phyloP scores from a whole-genome alignment of 2,329 filamentous ascomycete genomes.

The Cryphonectria parasitica region DNA sequence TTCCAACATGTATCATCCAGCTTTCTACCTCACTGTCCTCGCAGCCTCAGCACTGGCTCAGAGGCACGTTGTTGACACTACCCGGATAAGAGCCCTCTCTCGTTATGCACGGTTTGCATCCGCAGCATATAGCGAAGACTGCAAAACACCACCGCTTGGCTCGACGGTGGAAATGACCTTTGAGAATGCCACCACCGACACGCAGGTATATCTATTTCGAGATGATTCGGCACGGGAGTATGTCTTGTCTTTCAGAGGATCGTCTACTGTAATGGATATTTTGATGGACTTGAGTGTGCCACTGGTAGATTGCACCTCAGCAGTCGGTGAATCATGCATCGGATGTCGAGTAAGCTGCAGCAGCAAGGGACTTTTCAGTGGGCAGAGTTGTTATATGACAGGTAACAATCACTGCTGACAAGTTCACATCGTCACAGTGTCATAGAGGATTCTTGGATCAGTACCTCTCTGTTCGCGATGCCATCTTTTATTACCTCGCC shows the following conservation, averaged over 20 bases:
- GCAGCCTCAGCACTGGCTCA: neutral
- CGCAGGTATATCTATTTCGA: constrained; percentile 23
- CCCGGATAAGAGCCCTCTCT: constrained; percentile 2
- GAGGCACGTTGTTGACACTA: neutral
- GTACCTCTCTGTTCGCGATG: constrained; percentile 16
- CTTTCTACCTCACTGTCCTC: neutral
- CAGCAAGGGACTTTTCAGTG: no score
- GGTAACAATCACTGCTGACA: no score
- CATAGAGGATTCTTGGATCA: neutral
- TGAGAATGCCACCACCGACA: neutral
- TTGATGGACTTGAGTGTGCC: no score
- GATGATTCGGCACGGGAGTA: constrained; percentile 23
- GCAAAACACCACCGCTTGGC: constrained; percentile 14
- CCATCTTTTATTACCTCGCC: constrained; percentile 7
- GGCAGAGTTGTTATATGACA: no score
- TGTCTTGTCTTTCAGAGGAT: constrained; percentile 24
- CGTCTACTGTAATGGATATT: no score
- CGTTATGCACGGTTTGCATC: constrained; percentile 21
- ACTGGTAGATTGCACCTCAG: no score
- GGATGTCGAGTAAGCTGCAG: no score
- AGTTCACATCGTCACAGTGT: no score
- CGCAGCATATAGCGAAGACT: constrained; percentile 21
- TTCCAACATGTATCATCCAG: neutral
- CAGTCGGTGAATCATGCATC: no score
- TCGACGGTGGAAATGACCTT: constrained; percentile 11